These are phyloP conservation scores for Penicillium glabrum DNA, from an alignment of 2,329 filamentous ascomycete genomes.

Conservation along the genomic window DNA sequence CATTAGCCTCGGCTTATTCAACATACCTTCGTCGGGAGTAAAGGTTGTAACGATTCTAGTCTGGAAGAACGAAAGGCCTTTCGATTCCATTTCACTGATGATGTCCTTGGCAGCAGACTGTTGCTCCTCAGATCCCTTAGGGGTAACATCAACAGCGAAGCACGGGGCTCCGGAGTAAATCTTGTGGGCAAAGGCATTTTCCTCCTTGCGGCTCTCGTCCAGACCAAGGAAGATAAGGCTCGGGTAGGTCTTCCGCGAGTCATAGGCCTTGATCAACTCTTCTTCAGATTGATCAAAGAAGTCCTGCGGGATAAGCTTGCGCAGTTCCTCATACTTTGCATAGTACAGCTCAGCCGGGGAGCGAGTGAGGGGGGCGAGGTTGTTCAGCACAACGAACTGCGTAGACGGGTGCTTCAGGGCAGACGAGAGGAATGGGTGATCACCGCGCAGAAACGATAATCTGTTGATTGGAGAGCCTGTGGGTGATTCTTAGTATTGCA, in stretches of 20 bases:
- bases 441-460: conserved; percentile 50
- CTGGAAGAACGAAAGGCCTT: conserved; percentile 65
- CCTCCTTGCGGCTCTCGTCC: conserved; percentile 61
- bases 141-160: conserved; percentile 88
- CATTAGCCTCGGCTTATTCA: neutral
- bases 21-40: conserved; percentile 60
- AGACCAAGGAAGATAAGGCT: conserved; percentile 83
- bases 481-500: neutral
- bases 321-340: conserved; percentile 67
- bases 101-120: conserved; percentile 57
- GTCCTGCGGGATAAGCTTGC: conserved; percentile 67
- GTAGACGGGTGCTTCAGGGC: conserved; percentile 49
- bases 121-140: conserved; percentile 62
- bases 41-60: conserved; percentile 65
- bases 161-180: conserved; percentile 76
- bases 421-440: conserved; percentile 48
- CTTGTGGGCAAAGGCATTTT: conserved; percentile 46
- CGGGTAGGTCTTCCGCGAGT: conserved; percentile 67
- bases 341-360: conserved; percentile 65
- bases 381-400: conserved; percentile 74
- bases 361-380: conserved; percentile 71
- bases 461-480: conserved; percentile 52
- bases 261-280: conserved; percentile 69
- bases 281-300: conserved; percentile 72
- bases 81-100: conserved; percentile 59